Base-by-base conservation (phyloP, 2,329 filamentous ascomycete genomes). In the Arthrobotrys sinensis region DNA sequence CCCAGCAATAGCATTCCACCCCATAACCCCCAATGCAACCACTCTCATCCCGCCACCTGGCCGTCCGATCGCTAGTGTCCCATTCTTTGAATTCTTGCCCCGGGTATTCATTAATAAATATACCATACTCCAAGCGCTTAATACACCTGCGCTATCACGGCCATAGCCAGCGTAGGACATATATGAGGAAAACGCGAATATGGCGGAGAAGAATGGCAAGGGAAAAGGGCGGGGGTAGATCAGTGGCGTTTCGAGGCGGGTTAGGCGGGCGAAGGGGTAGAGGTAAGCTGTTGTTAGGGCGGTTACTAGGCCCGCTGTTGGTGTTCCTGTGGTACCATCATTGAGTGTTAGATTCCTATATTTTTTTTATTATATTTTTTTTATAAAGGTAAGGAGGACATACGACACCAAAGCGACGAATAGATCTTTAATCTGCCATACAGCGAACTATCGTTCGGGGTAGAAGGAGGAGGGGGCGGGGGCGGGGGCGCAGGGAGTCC, bases 51-150 rank as follows among this genome's bases (percentile, higher is more conserved):
- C 75, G 1, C 75, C 75, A 32, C 75, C 75, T 11, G 67, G 67
- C 43, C 67, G 50, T 36, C 40, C 48, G 8, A 78, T 40, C 43
- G 67, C 75, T 16, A 78, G 57, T 16, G 62, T 60, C 8, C 67
- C 75, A 36, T 46, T 67, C 52, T 53, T 68, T 3, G 65, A 64
- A 32, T 64, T 72, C 24, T 69, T 66, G 10, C 52, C 80, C 14
- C 67, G 40, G 8, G 43, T 77, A 28, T 81, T 81, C 63, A 81
- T 78, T n/a, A 81, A 60, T 28, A 81, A 55, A 57, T 81, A 81
- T n/a, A 81, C 76, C 48, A 80, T 77, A 48, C 80, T 81, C 81
- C 81, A 81, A 21, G 80, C 80, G 4, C 80, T 79, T 3, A 80
- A 79, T 14, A 77, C 65, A 46, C 81, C 80, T 10, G 80, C 80